These are phyloP conservation scores for Diplotaxis tenuifolia DNA, from an alignment of 345 rosid species.

Conservation along the genomic window DNA sequence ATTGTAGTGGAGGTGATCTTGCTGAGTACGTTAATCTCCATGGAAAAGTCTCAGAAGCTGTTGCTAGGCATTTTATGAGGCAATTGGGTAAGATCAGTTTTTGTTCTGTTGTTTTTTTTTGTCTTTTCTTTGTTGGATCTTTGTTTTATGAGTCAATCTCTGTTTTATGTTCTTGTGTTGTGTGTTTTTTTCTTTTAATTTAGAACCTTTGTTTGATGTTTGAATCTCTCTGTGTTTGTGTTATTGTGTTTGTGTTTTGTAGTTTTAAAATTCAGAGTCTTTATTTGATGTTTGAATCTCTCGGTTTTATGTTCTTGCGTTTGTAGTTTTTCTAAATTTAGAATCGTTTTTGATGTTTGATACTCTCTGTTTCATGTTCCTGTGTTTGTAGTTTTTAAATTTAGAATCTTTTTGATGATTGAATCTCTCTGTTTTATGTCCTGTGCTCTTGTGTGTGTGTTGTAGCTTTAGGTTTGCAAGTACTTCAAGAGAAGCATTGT, in stretches of 20 bases:
- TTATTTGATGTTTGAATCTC: no score
- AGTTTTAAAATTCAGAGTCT: background rate
- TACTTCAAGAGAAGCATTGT: slow-evolving; percentile 74
- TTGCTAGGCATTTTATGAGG: slow-evolving; percentile 76
- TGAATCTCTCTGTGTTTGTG: no score
- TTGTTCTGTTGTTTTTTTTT: background rate
- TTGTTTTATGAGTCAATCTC: no score
- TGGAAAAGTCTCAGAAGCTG: slow-evolving; percentile 63
- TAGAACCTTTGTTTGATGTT: no score
- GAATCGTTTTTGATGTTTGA: background rate
- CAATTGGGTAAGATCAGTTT: slow-evolving; percentile 56
- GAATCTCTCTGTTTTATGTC: background rate
- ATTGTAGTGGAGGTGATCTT: slow-evolving; percentile 85
- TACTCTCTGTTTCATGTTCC: background rate
- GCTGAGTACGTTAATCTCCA: slow-evolving; percentile 58
- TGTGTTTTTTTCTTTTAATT: no score
- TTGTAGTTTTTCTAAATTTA: background rate
- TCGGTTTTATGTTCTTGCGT: background rate
- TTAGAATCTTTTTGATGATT: background rate
- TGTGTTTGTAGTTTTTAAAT: background rate
- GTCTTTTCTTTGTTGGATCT: background rate
- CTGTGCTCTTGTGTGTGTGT: slow-evolving; percentile 10
- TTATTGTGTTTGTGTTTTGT: no score
- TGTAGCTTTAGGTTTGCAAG: slow-evolving; percentile 84
- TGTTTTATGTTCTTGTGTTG: no score